Conservation (phyloP, 1,284 basidiomycete species). For the Trichosporon coremiiforme region DNA sequence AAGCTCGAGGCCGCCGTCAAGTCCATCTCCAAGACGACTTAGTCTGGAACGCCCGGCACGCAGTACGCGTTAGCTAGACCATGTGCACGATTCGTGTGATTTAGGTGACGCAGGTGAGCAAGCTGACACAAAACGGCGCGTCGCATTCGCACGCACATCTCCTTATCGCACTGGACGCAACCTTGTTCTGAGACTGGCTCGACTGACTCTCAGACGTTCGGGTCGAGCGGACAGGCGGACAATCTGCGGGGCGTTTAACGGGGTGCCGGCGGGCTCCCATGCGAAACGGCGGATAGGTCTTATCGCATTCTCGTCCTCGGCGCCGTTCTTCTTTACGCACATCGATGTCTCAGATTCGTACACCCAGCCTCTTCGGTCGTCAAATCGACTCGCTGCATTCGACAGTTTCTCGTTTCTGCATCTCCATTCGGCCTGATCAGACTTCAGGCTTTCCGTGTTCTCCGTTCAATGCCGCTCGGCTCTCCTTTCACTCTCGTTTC, state of each 20-base stretch:
- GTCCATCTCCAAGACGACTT: slow-evolving; percentile 20
- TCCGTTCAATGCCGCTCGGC: not conserved
- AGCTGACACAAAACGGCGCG: not conserved
- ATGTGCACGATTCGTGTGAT: not conserved
- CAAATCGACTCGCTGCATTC: not conserved
- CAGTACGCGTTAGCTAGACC: too few species aligned
- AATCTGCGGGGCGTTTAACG: not conserved
- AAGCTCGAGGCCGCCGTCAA: slow-evolving; percentile 33
- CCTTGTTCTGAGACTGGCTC: slow-evolving; percentile 12
- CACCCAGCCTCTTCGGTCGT: not conserved
- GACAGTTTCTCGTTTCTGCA: not conserved
- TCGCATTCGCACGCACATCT: not conserved
- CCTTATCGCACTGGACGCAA: not conserved
- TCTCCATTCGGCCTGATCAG: not conserved
- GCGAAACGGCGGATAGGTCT: not conserved
- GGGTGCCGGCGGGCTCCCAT: not conserved
- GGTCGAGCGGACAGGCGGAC: not conserved
- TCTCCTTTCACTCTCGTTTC: not conserved
- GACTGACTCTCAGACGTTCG: slow-evolving; percentile 11
- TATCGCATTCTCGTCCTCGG: not conserved
- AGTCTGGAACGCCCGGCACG: not conserved
- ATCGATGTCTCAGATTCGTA: not conserved
- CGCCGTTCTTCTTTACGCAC: not conserved
- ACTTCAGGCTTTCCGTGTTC: not conserved
- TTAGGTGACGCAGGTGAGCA: not conserved